A percentile compares a stretch with the other conserved stretches of the same genome.
These are phyloP conservation scores for Glycine soja DNA, from an alignment of 306 rosid genomes.

Conservation along the genomic window DNA sequence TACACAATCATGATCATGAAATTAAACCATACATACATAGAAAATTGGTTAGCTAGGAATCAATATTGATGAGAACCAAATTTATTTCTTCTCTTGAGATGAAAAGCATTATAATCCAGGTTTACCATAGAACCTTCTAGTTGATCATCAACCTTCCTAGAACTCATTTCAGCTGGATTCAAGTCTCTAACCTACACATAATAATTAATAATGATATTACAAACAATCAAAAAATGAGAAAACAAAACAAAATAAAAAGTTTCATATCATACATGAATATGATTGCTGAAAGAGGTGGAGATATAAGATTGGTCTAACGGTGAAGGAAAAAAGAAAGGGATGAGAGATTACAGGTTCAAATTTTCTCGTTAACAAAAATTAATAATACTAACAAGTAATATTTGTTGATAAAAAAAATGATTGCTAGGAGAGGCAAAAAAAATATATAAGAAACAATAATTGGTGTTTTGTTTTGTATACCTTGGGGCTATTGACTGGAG, in stretches of 20 bases:
- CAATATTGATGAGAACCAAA: constrained; percentile 9
- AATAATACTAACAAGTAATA: no score
- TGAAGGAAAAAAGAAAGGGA: no score
- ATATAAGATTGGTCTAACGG: no score
- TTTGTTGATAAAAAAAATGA: no score
- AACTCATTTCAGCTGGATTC: constrained; percentile 53
- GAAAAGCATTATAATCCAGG: constrained; percentile 28
- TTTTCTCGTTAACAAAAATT: no score
- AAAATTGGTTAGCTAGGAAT: constrained; percentile 32
- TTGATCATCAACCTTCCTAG: constrained; percentile 59
- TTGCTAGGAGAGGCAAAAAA: no score
- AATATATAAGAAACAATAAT: background rate
- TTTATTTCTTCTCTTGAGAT: constrained; percentile 25
- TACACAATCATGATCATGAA: constrained; percentile 19
- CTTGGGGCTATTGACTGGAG: constrained; percentile 94
- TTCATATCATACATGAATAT: background rate
- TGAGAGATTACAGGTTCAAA: no score
- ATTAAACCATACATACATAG: background rate
- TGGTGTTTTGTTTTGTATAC: constrained; percentile 42
- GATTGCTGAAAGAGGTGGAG: background rate
- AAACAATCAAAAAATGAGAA: no score
- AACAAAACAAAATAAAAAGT: background rate
- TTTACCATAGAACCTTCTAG: constrained; percentile 68
- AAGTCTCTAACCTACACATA: constrained; percentile 63
- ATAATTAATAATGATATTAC: background rate